A percentile compares a stretch with the other conserved stretches of the same genome.
Conservation (phyloP, 2,329 filamentous ascomycete genomes). For the Lasiodiplodia sp. region DNA sequence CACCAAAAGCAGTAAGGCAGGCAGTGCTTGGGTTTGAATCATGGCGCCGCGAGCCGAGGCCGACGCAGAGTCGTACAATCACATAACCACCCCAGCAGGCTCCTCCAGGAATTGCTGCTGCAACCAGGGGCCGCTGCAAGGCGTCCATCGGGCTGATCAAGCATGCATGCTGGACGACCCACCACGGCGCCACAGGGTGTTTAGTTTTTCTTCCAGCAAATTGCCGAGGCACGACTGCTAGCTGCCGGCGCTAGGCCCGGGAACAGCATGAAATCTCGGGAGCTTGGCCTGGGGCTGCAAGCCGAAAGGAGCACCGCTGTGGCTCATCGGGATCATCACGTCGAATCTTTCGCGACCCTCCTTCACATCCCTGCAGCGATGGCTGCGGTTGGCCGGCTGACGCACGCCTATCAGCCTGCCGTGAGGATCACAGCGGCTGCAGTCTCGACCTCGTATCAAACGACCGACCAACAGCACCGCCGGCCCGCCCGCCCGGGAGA, state of each 20-base stretch:
- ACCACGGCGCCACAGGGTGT: background rate
- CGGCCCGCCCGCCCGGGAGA: constrained; percentile 11
- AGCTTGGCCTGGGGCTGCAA: constrained; percentile 2
- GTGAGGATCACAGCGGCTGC: constrained; percentile 2
- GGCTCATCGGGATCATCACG: constrained; percentile 7
- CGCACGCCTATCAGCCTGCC: constrained; percentile 7
- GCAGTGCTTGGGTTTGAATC: background rate
- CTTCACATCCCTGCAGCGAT: background rate
- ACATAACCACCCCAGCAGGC: constrained; percentile 10
- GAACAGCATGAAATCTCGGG: constrained; percentile 9
- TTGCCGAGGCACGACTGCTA: constrained; percentile 5
- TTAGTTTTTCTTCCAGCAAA: background rate
- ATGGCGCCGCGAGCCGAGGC: background rate
- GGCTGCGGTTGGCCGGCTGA: constrained; percentile 2
- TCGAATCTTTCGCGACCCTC: constrained; percentile 11
- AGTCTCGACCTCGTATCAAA: constrained; percentile 12
- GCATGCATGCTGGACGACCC: background rate
- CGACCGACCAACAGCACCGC: constrained; percentile 8
- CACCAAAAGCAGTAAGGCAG: background rate
- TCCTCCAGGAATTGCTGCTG: background rate
- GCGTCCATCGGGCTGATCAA: background rate
- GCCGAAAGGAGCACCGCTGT: constrained; percentile 7
- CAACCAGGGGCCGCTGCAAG: background rate
- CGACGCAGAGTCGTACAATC: background rate
- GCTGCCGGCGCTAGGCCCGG: constrained; percentile 2